Base-by-base conservation (phyloP, 2,329 filamentous ascomycete genomes). In the Ceratocystis alfenasii region DNA sequence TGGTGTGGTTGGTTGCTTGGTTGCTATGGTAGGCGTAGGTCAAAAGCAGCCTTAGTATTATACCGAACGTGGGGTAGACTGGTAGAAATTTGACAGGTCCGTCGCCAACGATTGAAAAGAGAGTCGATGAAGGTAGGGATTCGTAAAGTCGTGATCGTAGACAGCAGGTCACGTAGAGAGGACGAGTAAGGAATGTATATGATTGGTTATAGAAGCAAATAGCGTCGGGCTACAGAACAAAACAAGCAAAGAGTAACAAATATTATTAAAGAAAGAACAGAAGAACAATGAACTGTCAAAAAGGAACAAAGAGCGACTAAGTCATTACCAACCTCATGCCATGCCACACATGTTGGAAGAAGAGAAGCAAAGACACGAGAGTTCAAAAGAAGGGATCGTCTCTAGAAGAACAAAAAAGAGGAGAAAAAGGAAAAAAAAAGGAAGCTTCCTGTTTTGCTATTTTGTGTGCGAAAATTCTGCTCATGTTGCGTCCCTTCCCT, bases 401-500 rank as follows among this genome's bases (percentile, higher is more conserved):
- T 25, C 36, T 22, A 22, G 28, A 64, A 53, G 15, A 62, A 25
- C 10, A 62, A 28, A n/a, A 62, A 45, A 45, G 17, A 45, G 20
- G 33, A 62, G 22, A n/a, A 48, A n/a, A n/a, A 44, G n/a, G 20
- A n/a, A 25, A 25, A 44, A 63, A 33, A 59, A 30, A 33, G 20
- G 28, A n/a, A 59, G 55, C 57, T 57, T n/a, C 33, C 20, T 22
- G 22, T 55, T 53, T 55, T 64, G 30, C 28, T 64, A 5, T 41
- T 41, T 41, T 41, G 36, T 53, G 48, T 53, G 55, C n/a, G 55
- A 59, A 59, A 59, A 59, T 59, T 59, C 55, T 59, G 55, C 25
- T 59, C 55, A 59, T 25, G 55, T 33, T 59, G 55, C 28, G 22
- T 45, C 30, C 45, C 50, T 53, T 64, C 33, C 33, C 45, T 63